These are phyloP conservation scores for Lepidium didymum DNA, from an alignment of 345 rosid species.

Conservation along the genomic window DNA sequence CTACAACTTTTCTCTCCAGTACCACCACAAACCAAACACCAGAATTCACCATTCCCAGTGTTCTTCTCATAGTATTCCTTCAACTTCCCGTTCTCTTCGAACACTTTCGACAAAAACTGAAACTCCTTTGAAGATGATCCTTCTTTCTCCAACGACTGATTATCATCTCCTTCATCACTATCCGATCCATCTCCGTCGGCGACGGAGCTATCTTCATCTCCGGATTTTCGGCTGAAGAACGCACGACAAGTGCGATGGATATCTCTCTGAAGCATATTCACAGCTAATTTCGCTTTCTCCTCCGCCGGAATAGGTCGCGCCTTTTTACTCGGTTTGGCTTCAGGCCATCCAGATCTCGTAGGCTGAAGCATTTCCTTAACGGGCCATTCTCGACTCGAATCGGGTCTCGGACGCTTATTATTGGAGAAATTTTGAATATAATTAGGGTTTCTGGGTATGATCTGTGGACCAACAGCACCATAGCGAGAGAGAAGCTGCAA, in stretches of 20 bases:
- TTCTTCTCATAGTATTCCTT: conserved; percentile 53
- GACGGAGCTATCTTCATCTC: conserved; percentile 27
- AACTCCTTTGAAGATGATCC: conserved; percentile 32
- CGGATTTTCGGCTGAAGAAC: conserved; percentile 27
- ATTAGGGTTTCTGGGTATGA: not conserved
- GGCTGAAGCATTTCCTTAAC: conserved; percentile 6
- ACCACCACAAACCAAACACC: conserved; percentile 63
- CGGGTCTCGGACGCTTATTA: conserved; percentile 23
- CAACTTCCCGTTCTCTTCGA: conserved; percentile 40
- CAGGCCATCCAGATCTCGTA: conserved; percentile 36
- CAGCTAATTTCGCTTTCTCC: conserved; percentile 31
- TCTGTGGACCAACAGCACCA: conserved; percentile 2
- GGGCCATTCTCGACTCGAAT: conserved; percentile 36
- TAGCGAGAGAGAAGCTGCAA: conserved; percentile 26
- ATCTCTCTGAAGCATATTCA: conserved; percentile 34
- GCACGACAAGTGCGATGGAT: conserved; percentile 33
- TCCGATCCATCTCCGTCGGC: conserved; percentile 13
- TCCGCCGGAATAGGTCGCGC: conserved; percentile 10
- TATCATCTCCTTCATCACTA: conserved; percentile 25
- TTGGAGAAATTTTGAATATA: not conserved
- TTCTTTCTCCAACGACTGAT: not conserved
- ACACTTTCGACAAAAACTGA: conserved; percentile 38
- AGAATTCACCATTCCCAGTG: conserved; percentile 45
- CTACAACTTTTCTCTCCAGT: conserved; percentile 35
- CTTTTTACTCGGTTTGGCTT: conserved; percentile 16